Conservation (phyloP, 2,329 filamentous ascomycete species). For the Cercospora canescens region DNA sequence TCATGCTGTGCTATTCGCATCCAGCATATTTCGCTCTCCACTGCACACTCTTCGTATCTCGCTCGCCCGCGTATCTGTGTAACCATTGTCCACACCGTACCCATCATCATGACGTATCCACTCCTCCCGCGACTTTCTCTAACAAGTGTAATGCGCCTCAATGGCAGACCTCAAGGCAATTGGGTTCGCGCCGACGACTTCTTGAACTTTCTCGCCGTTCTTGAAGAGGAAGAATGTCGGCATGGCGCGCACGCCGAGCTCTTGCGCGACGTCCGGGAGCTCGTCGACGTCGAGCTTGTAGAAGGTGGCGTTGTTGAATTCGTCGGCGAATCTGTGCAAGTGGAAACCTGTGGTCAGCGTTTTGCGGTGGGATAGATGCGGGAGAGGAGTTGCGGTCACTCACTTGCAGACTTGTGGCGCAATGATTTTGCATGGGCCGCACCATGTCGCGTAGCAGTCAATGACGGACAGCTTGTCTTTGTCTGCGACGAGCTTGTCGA, state of each 20-base stretch:
- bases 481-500: constrained; percentile 54
- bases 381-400: background rate
- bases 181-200: constrained; percentile 82
- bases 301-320: constrained; percentile 66
- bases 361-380: background rate
- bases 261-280: constrained; percentile 69
- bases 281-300: constrained; percentile 91
- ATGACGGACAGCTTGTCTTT: constrained; percentile 68
- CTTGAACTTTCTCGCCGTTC: constrained; percentile 68
- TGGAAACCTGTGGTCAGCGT: background rate
- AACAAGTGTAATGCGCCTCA: constrained; percentile 32
- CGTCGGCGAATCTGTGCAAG: constrained; percentile 57
- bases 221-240: constrained; percentile 88
- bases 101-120: background rate
- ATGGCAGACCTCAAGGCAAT: constrained; percentile 60
- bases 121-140: background rate
- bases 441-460: constrained; percentile 89
- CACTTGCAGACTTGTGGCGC: constrained; percentile 67
- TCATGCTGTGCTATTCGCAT: background rate
- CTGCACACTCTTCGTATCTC: background rate
- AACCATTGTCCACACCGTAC: background rate
- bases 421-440: constrained; percentile 92
- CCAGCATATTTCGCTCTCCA: too few species aligned
- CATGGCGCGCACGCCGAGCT: constrained; percentile 85
- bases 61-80: background rate